phyloP scores from a whole-genome alignment of 1,284 basidiomycete species.

The Termitomyces sp. region DNA sequence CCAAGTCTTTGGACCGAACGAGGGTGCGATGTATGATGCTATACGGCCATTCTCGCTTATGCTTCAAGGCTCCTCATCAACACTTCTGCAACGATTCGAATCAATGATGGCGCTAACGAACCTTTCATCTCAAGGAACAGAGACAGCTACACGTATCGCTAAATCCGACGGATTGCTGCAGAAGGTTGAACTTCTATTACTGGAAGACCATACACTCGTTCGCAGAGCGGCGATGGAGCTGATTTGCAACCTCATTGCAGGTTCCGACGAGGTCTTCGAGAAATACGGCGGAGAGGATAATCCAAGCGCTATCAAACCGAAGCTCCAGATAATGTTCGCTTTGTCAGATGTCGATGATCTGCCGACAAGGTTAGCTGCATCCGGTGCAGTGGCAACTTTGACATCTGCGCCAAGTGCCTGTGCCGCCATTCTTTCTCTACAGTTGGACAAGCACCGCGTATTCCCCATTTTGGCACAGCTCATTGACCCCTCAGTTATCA shows the following conservation, averaged over 20 bases:
- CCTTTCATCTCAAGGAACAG: slow-evolving; percentile 73
- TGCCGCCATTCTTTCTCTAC: slow-evolving; percentile 53
- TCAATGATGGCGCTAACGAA: slow-evolving; percentile 95
- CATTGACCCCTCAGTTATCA: slow-evolving; percentile 48
- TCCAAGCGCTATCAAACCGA: slow-evolving; percentile 45
- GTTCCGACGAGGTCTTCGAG: slow-evolving; percentile 70
- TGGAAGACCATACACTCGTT: slow-evolving; percentile 80
- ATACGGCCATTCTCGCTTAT: slow-evolving; percentile 74
- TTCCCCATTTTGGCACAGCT: slow-evolving; percentile 60
- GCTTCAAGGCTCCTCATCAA: slow-evolving; percentile 63
- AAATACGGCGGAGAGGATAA: slow-evolving; percentile 53
- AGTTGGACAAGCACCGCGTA: slow-evolving; percentile 53
- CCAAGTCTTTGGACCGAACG: slow-evolving; percentile 83
- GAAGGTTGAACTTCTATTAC: slow-evolving; percentile 74
- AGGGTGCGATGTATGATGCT: slow-evolving; percentile 73
- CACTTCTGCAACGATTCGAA: slow-evolving; percentile 84
- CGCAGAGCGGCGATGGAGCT: slow-evolving; percentile 88
- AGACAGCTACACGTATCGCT: slow-evolving; percentile 62
- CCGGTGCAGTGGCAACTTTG: slow-evolving; percentile 80
- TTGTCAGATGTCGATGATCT: slow-evolving; percentile 81
- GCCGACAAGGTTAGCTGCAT: slow-evolving; percentile 77
- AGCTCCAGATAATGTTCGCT: slow-evolving; percentile 79
- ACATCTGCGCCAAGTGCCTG: slow-evolving; percentile 63
- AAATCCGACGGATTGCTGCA: slow-evolving; percentile 56
- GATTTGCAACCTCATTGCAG: slow-evolving; percentile 87